phyloP scores from a whole-genome alignment of 1,284 basidiomycete genomes.

The Boletus sp. region DNA sequence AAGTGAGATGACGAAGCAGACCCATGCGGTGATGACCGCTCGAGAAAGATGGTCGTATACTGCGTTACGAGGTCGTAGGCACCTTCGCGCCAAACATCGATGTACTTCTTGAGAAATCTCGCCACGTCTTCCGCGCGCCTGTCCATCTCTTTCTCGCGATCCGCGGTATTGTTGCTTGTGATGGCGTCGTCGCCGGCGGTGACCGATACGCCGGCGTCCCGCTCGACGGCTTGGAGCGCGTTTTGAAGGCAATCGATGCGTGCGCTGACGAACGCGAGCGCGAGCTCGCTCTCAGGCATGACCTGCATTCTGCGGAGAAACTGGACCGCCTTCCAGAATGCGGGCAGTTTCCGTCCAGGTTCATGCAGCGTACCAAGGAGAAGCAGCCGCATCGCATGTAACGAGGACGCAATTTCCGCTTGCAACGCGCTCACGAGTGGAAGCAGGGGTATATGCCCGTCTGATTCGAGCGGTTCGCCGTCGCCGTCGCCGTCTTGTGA shows the following conservation, averaged over 20 bases:
- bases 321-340: conserved; percentile 84
- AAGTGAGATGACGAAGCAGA: conserved; percentile 28
- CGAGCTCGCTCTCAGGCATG: conserved; percentile 65
- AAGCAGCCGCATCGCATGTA: conserved; percentile 75
- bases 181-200: conserved; percentile 17
- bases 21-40: conserved; percentile 45
- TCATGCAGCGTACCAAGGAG: conserved; percentile 82
- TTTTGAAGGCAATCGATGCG: conserved; percentile 56
- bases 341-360: conserved; percentile 82
- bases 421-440: conserved; percentile 61
- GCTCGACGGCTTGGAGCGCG: conserved; percentile 49
- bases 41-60: conserved; percentile 88
- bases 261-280: conserved; percentile 69
- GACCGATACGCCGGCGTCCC: conserved; percentile 40
- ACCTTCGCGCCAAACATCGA: conserved; percentile 91
- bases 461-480: conserved; percentile 24
- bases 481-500: conserved; percentile 17
- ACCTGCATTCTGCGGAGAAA: conserved; percentile 82
- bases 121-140: conserved; percentile 71
- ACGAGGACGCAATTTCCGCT: conserved; percentile 74
- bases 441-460: conserved; percentile 40
- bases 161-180: conserved; percentile 26
- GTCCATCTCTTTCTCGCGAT: conserved; percentile 44
- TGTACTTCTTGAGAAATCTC: conserved; percentile 82
- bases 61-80: conserved; percentile 92